These are phyloP conservation scores for Lactarius vividus DNA, from an alignment of 768 basidiomycete genomes.

Conservation along the genomic window DNA sequence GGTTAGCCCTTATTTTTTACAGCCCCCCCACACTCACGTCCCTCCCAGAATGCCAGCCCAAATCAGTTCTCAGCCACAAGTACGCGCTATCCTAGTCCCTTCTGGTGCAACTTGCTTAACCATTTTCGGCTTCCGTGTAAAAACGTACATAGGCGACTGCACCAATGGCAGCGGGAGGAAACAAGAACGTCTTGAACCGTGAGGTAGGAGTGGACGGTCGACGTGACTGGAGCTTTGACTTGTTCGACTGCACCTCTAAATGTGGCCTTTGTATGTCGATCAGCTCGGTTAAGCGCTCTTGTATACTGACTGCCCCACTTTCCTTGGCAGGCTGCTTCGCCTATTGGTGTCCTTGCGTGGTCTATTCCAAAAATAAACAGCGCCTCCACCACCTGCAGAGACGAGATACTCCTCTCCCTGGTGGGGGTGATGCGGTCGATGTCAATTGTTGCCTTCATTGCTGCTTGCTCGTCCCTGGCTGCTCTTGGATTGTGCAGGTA, in stretches of 20 bases:
- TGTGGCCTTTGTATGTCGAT: conserved; percentile 32
- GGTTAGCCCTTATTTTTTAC: not conserved
- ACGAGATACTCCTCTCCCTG: conserved; percentile 36
- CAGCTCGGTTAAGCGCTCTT: not conserved
- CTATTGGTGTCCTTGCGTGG: conserved; percentile 42
- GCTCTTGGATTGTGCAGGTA: conserved; percentile 43
- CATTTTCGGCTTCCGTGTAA: not conserved
- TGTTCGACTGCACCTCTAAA: conserved; percentile 29
- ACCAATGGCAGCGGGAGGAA: conserved; percentile 15
- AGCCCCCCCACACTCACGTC: conserved; percentile 25
- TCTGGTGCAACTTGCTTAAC: not conserved
- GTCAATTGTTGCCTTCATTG: conserved; percentile 41
- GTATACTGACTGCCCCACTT: conserved; percentile 22
- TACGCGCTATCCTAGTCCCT: not conserved
- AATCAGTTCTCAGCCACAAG: not conserved
- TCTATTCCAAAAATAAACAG: conserved; percentile 40
- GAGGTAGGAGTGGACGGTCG: conserved; percentile 32
- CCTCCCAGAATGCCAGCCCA: not conserved
- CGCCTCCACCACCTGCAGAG: conserved; percentile 40
- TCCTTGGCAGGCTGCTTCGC: conserved; percentile 35
- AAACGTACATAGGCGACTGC: not conserved
- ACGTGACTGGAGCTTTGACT: conserved; percentile 37
- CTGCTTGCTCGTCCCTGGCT: conserved; percentile 31
- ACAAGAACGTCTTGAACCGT: conserved; percentile 30
- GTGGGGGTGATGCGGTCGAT: conserved; percentile 36